Conservation (phyloP, 805 yeast species). For the Millerozyma acaciae region DNA sequence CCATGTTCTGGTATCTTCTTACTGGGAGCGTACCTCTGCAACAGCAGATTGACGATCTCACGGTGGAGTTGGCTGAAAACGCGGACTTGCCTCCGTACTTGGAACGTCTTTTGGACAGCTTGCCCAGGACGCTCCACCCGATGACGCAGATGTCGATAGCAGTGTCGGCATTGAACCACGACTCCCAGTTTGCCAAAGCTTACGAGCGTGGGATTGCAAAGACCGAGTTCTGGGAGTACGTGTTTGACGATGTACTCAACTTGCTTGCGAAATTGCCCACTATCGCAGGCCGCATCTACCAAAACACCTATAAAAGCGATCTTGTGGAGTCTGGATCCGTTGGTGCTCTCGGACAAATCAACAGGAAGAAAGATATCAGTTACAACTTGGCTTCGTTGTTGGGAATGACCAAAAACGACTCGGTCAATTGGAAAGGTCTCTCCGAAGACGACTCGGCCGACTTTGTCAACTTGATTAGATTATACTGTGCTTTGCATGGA, state of each 20-base stretch:
- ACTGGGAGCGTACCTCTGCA: constrained; percentile 68
- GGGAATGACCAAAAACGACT: constrained; percentile 50
- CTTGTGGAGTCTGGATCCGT: constrained; percentile 46
- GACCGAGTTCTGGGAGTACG: constrained; percentile 68
- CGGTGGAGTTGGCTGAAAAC: constrained; percentile 58
- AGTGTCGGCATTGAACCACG: constrained; percentile 64
- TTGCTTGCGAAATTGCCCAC: constrained; percentile 70
- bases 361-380: constrained; percentile 59
- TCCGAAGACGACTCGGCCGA: constrained; percentile 50
- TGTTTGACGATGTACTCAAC: constrained; percentile 64
- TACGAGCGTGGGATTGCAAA: constrained; percentile 67
- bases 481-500: constrained; percentile 69
- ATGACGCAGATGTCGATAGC: constrained; percentile 81
- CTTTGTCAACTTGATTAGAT: constrained; percentile 65
- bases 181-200: constrained; percentile 67
- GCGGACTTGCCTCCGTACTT: constrained; percentile 62
- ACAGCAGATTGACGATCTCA: constrained; percentile 51
- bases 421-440: constrained; percentile 2
- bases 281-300: constrained; percentile 70
- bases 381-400: constrained; percentile 62
- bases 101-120: constrained; percentile 51
- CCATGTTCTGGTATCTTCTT: constrained; percentile 71
- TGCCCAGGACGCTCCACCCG: constrained; percentile 69
- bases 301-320: constrained; percentile 55
- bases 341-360: constrained; percentile 42